These are phyloP conservation scores for Lomentospora prolificans DNA, from an alignment of 2,329 filamentous ascomycete genomes.

Conservation along the genomic window DNA sequence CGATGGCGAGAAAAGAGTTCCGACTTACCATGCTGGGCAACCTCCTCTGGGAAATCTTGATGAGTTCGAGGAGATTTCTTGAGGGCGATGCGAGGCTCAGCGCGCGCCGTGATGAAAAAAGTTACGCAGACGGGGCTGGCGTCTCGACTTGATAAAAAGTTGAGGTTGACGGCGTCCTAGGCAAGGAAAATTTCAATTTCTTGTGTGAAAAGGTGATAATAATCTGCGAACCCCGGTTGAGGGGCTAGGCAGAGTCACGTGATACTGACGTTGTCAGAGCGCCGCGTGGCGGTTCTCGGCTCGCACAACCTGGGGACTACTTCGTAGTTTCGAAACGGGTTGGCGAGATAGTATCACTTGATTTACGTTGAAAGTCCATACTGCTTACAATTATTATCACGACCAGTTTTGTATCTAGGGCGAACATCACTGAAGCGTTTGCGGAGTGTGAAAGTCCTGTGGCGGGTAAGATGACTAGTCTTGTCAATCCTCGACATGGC, in stretches of 20 bases:
- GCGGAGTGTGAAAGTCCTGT: too few relatives aligned
- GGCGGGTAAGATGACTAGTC: too few relatives aligned
- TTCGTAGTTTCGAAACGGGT: too few relatives aligned
- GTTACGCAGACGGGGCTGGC: constrained; percentile 2
- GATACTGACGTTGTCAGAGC: not conserved
- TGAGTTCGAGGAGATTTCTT: constrained; percentile 8
- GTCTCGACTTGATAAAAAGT: not conserved
- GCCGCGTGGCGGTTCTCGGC: not conserved
- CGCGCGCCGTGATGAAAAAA: constrained; percentile 5
- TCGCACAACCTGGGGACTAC: too few relatives aligned
- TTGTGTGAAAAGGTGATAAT: constrained; percentile 7
- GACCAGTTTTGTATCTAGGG: too few relatives aligned
- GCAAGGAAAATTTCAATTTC: constrained; percentile 9
- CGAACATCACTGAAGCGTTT: too few relatives aligned
- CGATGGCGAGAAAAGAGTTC: not conserved
- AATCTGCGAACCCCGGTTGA: not conserved
- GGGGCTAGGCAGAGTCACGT: constrained; percentile 8
- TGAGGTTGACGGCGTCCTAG: constrained; percentile 2
- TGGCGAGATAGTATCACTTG: too few relatives aligned
- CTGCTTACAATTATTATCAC: too few relatives aligned
- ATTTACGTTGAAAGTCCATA: too few relatives aligned
- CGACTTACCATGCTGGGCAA: constrained; percentile 21
- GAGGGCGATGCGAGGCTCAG: not conserved
- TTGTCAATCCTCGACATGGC: too few relatives aligned
- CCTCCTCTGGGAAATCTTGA: constrained; percentile 9